Evolutionary conservation across 805 yeast species (phyloP), one percentile per base, ranked within the genome.

Genomic region (Candida silvicultrix): DNA sequence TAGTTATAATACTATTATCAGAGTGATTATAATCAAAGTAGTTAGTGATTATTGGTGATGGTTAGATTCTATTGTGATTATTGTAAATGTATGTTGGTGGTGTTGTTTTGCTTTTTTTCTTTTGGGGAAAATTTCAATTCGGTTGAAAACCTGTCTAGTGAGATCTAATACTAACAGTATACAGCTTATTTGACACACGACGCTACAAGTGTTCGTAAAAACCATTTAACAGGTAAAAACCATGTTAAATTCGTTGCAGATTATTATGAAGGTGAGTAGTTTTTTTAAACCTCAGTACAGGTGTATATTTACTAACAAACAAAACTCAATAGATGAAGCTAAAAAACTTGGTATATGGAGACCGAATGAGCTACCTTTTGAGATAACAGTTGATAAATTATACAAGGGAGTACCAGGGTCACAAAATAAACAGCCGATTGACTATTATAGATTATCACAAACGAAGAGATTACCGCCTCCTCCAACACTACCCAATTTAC

Each of bases 51-150:
- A 31, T 19, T 35, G 21, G 8, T 35, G 7, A 81, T 83, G 89
- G 83, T 81, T 3, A 76, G 82, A 51, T 85, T 82, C 62, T 85
- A 83, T 66, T 89, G 96, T 64, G 94, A 85, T 54, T 89, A 88
- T 61, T 89, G 96, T 62, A 80, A 80, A 58, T 79, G 73, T 66
- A 49, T 39, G 71, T 56, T 18, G 40, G 19, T 22, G 20, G 42
- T 25, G 16, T 12, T n/a, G 20, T 40, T 38, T 18, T 7, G 31
- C n/a, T 28, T 10, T 32, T 21, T 22, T 2, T 15, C 8, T 21
- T 35, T 22, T 15, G n/a, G 15, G 18, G 28, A 20, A 29, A 20
- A 38, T 19, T 32, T 22, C 21, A 31, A 9, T 6, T 5, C 25
- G 9, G 9, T 23, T 23, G 25, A n/a, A n/a, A n/a, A 9, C 25